Percentiles rank a stretch among this genome's conserved stretches.
Conservation (phyloP, 1,139 yeast species). For the Blastobotrys persicus region DNA sequence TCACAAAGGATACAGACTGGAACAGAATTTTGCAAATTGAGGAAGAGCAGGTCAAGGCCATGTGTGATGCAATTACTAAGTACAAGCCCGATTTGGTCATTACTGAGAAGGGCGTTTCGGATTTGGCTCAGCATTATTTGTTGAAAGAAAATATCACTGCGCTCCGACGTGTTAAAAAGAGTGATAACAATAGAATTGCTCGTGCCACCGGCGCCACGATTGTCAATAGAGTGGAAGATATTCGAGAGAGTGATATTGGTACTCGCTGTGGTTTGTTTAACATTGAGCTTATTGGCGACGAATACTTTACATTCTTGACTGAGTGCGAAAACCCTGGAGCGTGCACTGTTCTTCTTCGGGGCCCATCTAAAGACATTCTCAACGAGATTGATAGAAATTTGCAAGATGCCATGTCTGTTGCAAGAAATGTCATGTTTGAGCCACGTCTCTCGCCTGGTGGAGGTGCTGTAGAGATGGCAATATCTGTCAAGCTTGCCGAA, state of each 20-base stretch:
- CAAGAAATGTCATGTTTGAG: conserved; percentile 91
- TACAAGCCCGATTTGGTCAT: conserved; percentile 92
- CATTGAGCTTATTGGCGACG: conserved; percentile 95
- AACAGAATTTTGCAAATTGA: conserved; percentile 91
- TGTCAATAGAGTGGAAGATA: conserved; percentile 91
- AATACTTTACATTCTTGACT: conserved; percentile 83
- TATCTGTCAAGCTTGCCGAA: conserved; percentile 82
- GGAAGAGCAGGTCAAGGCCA: conserved; percentile 88
- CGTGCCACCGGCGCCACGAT: conserved; percentile 98
- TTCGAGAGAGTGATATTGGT: conserved; percentile 88
- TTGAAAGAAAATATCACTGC: conserved; percentile 92
- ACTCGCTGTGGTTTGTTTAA: conserved; percentile 85
- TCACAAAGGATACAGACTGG: conserved; percentile 97
- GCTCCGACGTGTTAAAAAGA: conserved; percentile 90
- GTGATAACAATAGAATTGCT: conserved; percentile 95
- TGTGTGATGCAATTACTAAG: conserved; percentile 83
- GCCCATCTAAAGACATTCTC: conserved; percentile 94
- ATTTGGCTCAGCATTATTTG: conserved; percentile 93
- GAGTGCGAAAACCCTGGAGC: conserved; percentile 87
- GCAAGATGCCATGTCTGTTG: conserved; percentile 98
- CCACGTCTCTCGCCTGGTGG: conserved; percentile 98
- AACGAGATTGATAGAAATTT: conserved; percentile 95
- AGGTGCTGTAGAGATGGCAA: conserved; percentile 99
- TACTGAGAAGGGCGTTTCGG: conserved; percentile 98
- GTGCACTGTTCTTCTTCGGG: conserved; percentile 88